A percentile compares a stretch with the other conserved stretches of the same genome.
These are phyloP conservation scores for Boletellus sp. DNA, from an alignment of 768 basidiomycete genomes.

Conservation along the genomic window DNA sequence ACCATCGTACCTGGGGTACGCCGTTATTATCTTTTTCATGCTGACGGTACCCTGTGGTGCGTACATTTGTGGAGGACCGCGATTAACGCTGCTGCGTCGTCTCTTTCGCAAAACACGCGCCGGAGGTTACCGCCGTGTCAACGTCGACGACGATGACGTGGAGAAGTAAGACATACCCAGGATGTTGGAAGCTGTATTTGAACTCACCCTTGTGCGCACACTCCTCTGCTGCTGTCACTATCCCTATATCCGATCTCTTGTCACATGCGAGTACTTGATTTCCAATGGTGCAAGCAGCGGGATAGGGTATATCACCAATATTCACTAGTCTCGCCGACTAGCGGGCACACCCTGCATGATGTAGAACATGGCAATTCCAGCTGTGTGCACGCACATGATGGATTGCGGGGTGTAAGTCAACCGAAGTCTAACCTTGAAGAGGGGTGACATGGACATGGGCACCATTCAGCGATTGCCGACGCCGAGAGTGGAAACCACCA, in stretches of 20 bases:
- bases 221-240: not conserved
- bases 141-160: conserved; percentile 45
- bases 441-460: no score
- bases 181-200: not conserved
- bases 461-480: no score
- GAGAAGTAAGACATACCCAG: conserved; percentile 37
- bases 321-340: no score
- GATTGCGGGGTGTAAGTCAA: no score
- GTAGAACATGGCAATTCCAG: no score
- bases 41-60: conserved; percentile 42
- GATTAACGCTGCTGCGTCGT: conserved; percentile 32
- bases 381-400: no score
- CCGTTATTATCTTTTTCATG: conserved; percentile 33
- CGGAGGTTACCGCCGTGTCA: conserved; percentile 44
- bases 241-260: not conserved
- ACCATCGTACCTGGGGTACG: conserved; percentile 17
- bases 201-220: not conserved
- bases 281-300: no score
- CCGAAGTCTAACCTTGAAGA: no score
- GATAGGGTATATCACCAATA: no score
- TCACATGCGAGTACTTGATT: no score
- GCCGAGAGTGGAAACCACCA: no score
- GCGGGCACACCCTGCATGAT: no score
- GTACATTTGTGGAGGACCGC: conserved; percentile 47
- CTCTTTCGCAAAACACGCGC: conserved; percentile 35